Percentiles rank a stretch among this genome's conserved stretches.
These are phyloP conservation scores for Platanus orientalis DNA, from an alignment of 164 flowering plant genomes.

Conservation along the genomic window DNA sequence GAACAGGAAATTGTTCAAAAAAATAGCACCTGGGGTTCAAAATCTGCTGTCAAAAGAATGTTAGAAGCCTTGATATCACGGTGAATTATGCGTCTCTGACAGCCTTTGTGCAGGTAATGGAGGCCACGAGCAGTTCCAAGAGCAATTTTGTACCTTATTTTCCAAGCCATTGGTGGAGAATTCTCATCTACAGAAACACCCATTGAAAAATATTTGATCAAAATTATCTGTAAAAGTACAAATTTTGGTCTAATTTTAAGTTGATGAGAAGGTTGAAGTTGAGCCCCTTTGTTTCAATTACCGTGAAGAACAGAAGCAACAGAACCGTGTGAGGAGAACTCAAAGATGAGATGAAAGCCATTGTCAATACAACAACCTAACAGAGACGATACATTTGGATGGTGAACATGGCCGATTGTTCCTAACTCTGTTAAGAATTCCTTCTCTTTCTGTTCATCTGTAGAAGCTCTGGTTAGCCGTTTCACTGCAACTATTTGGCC, in stretches of 20 bases:
- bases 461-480: slow-evolving; percentile 46
- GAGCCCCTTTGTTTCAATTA: slow-evolving; percentile 19
- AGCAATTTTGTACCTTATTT: slow-evolving; percentile 65
- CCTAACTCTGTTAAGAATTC: slow-evolving; percentile 93
- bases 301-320: slow-evolving; percentile 93
- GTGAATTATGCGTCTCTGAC: slow-evolving; percentile 91
- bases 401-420: slow-evolving; percentile 78
- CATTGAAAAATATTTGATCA: too few relatives aligned
- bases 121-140: slow-evolving; percentile 76
- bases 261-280: too few relatives aligned
- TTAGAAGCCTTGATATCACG: slow-evolving; percentile 90
- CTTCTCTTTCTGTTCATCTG: slow-evolving; percentile 75
- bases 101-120: slow-evolving; percentile 82
- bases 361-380: slow-evolving; percentile 86
- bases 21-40: slow-evolving; percentile 76
- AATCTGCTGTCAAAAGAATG: slow-evolving; percentile 66
- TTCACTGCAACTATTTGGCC: slow-evolving; percentile 83
- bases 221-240: too few relatives aligned
- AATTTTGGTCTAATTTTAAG: too few relatives aligned
- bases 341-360: slow-evolving; percentile 83
- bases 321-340: slow-evolving; percentile 80
- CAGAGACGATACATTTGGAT: slow-evolving; percentile 74
- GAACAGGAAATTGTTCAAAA: background rate
- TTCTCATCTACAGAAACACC: slow-evolving; percentile 56
- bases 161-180: slow-evolving; percentile 61